Conservation (phyloP, 108 stramenopile genomes). For the Skeletonema tropicum region DNA sequence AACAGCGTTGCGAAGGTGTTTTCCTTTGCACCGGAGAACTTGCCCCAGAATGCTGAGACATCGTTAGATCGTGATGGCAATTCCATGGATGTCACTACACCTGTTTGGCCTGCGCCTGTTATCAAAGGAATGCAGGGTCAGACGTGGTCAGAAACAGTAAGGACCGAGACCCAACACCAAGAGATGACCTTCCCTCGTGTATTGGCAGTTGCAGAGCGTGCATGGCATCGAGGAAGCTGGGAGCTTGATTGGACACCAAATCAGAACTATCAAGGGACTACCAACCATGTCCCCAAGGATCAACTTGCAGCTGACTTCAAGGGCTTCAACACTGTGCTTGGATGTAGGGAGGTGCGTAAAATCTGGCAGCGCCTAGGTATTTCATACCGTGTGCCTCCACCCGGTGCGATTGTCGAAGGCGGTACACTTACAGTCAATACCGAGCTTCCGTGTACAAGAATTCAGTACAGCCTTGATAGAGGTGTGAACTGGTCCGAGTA, state of each 20-base stretch:
- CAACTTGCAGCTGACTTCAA: constrained; percentile 17
- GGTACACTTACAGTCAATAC: constrained; percentile 14
- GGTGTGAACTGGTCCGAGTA: constrained; percentile 10
- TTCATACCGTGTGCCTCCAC: constrained; percentile 12
- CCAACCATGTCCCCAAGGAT: constrained; percentile 7
- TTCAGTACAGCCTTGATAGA: constrained; percentile 22
- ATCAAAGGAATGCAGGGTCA: not conserved
- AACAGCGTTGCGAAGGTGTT: not conserved
- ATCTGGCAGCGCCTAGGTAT: constrained; percentile 1
- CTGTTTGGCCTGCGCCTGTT: not conserved
- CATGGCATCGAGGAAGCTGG: not conserved
- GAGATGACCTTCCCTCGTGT: not conserved
- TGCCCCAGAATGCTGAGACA: not conserved
- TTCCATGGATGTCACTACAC: not conserved
- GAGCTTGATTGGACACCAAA: not conserved
- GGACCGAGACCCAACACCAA: not conserved
- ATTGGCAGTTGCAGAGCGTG: not conserved
- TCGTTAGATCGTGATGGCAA: not conserved
- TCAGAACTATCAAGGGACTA: not conserved
- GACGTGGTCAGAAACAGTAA: not conserved
- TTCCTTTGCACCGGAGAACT: not conserved
- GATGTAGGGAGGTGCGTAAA: constrained; percentile 10
- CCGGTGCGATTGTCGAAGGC: constrained; percentile 6
- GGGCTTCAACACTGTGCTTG: constrained; percentile 10
- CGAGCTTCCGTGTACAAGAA: constrained; percentile 16